Conservation (phyloP, 2,329 filamentous ascomycete species). For the Nemania sp. region DNA sequence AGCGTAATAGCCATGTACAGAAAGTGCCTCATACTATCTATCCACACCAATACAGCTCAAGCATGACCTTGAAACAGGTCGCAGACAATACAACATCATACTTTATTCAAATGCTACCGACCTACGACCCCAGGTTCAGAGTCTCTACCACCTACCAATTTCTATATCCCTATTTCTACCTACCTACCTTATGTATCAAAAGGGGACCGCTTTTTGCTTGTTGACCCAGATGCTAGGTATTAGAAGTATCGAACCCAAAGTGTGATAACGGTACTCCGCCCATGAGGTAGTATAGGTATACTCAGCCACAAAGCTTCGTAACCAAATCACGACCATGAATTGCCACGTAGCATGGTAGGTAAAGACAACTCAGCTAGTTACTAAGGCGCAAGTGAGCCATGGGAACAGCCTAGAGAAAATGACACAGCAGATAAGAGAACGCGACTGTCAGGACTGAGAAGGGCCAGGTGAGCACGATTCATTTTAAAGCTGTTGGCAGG, state of each 20-base stretch:
- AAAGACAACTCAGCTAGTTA: neutral
- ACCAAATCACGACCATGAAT: slow-evolving; percentile 10
- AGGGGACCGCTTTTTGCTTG: neutral
- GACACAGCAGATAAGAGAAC: too few relatives aligned
- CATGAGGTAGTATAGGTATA: too few relatives aligned
- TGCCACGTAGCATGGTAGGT: slow-evolving; percentile 9
- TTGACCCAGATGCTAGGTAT: too few relatives aligned
- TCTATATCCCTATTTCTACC: too few relatives aligned
- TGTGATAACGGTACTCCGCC: too few relatives aligned
- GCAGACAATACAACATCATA: neutral
- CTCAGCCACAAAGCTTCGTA: slow-evolving; percentile 21
- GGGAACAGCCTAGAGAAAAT: neutral
- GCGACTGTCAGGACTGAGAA: too few relatives aligned
- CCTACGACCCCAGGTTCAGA: too few relatives aligned
- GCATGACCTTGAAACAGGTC: slow-evolving; percentile 16
- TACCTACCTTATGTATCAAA: neutral
- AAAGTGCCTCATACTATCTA: neutral
- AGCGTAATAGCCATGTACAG: too few relatives aligned
- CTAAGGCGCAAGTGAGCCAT: neutral
- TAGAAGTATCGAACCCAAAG: neutral
- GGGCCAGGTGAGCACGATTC: too few relatives aligned
- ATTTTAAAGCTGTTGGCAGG: too few relatives aligned
- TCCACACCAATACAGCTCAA: slow-evolving; percentile 14
- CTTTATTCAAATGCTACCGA: too few relatives aligned
- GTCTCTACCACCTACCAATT: too few relatives aligned